Evolutionary conservation across 305 asterid genomes (phyloP), one percentile per base, ranked within the genome.

Genomic region (Caryopteris hybrid): DNA sequence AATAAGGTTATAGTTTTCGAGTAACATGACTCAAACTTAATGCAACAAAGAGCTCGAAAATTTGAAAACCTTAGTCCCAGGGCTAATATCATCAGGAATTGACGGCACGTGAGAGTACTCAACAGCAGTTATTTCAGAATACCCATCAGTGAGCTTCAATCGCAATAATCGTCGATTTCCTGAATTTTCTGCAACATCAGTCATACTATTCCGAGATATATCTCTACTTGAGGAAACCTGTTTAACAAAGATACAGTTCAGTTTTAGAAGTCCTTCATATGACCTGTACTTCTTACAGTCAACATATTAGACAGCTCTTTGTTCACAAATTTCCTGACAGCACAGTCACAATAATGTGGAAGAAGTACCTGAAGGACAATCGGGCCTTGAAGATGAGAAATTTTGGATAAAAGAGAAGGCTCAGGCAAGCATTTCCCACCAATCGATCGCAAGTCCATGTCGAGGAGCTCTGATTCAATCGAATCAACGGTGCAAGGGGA

Each of bases 71-170:
- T 89, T 91, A 64, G 93, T 89, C 81, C 97, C 97, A 66, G 95
- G 95, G 70, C 84, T 81, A 62, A 87, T 71, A 76, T 84, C 82
- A 60, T 83, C 93, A 46, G 95, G 82, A 71, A 91, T 70, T 52
- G 95, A 80, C 5, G 92, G 88, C 78, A 87, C 80, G 12, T 76
- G 88, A 63, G 90, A 78, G 61, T 80, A 82, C 80, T 91, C 97
- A 58, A 91, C 50, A 43, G 96, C 91, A 68, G 81, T 82, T 64
- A 89, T 81, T 68, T 87, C 93, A 29, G 86, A 83, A 67, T 83
- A 88, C 43, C 97, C 97, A 68, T 91, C 97, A 38, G 93, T 87
- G 75, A 91, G 97, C 77, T 85, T 87, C 81, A 91, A 82, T 43
- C 80, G 75, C 64, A 91, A 73, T 14, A 89, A 71, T 34, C 95